Evolutionary conservation across 192 early-diverging fungal genomes (phyloP), one percentile per base, ranked within the genome.

Genomic region (Phlyctochytrium arcticum): DNA sequence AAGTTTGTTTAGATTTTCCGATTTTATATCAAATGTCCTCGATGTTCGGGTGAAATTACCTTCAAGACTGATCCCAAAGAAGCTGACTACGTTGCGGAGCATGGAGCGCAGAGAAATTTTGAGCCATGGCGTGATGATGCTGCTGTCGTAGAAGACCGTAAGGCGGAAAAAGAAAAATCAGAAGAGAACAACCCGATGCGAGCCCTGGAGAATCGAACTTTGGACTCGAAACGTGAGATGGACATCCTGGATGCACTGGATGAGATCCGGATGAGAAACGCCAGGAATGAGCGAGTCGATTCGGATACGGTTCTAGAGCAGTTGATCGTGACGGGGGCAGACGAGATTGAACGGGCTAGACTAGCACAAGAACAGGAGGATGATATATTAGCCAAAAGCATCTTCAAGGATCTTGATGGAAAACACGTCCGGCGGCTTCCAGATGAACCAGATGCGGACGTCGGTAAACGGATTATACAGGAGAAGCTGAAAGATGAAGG

Each of bases 11-110:
- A 63, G 48, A 74, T 82, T 24, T 78, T 78, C 44, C 65, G 80
- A 23, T 88, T 80, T 64, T 92, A 90, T 64, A 89, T 87, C 53
- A 75, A 91, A 36, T 99, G 97, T 60, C 94, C 95, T 19, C 80
- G 86, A n/a, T 99, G 96, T 71, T 86, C 91, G 0, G 90, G 90
- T 0, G 96, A 98, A 77, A 96, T 99, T 54, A 98, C 95, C 2
- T 99, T 95, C 80, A 96, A 95, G 67, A 99, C 97, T 2, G 95
- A 98, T 67, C 94, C 94, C 0, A 82, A 92, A 71, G 96, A 98
- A 63, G 75, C 90, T 2, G 95, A 98, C 75, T 99, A 99, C 62
- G 78, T 92, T 15, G 90, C 89, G 15, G 97, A 99, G 57, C 85
- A 90, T 57, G 97, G 97, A 21, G 95, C 92, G 0, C 81, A 78